Conservation (phyloP, 345 rosid genomes). For the Arabis hirsuta region DNA sequence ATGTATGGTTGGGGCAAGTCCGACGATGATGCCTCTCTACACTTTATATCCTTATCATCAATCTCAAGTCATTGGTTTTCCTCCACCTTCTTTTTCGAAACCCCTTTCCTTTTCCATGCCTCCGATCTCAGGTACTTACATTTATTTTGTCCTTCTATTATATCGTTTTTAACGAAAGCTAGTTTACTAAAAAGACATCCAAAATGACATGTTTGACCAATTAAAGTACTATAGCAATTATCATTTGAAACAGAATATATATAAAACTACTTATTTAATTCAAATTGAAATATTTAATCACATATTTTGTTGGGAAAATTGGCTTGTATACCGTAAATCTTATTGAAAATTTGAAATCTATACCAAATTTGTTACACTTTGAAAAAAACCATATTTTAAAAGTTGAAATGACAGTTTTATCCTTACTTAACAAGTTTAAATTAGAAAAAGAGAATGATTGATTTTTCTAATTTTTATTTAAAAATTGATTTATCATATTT, state of each 20-base stretch:
- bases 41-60: slow-evolving; percentile 73
- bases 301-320: background rate
- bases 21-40: slow-evolving; percentile 86
- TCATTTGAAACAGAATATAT: background rate
- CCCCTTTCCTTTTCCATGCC: slow-evolving; percentile 53
- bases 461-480: too few species aligned
- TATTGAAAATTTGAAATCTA: too few species aligned
- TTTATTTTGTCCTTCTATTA: background rate
- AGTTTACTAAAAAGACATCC: background rate
- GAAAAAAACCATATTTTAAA: too few species aligned
- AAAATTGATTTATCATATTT: too few species aligned
- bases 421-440: too few species aligned
- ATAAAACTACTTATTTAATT: background rate
- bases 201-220: background rate
- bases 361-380: too few species aligned
- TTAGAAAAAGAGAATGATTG: too few species aligned
- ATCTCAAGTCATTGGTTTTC: slow-evolving; percentile 77
- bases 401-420: too few species aligned
- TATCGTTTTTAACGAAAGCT: background rate
- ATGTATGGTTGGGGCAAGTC: slow-evolving; percentile 58
- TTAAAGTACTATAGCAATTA: background rate
- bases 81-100: slow-evolving; percentile 67
- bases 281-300: too few species aligned
- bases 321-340: too few species aligned
- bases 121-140: slow-evolving; percentile 61